phyloP scores from a whole-genome alignment of 2,329 filamentous ascomycete genomes.

The Dothideomycetes sp. region DNA sequence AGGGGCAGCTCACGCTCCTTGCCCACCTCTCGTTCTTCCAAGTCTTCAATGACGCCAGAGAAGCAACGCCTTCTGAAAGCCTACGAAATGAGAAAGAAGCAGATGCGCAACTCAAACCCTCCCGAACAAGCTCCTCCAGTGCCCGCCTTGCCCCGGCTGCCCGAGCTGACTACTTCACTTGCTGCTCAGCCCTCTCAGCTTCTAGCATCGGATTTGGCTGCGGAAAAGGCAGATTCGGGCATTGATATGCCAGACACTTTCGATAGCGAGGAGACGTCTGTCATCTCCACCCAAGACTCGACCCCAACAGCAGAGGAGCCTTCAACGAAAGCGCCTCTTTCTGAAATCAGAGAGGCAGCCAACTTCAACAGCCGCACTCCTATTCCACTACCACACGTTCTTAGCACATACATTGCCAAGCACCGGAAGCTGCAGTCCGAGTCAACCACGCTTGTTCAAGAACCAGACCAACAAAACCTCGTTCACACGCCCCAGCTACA shows the following conservation, averaged over 20 bases:
- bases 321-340: no score
- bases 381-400: no score
- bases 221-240: constrained; percentile 10
- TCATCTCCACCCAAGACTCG: no score
- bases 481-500: no score
- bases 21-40: constrained; percentile 7
- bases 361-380: no score
- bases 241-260: constrained; percentile 1
- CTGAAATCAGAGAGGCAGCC: no score
- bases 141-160: background rate
- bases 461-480: no score
- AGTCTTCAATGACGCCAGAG: constrained; percentile 61
- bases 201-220: background rate
- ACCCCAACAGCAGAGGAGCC: no score
- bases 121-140: constrained; percentile 14
- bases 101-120: constrained; percentile 39
- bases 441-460: no score
- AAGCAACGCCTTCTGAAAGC: constrained; percentile 92
- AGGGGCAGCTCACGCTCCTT: constrained; percentile 22
- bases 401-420: no score
- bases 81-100: constrained; percentile 78
- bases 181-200: background rate
- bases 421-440: no score
- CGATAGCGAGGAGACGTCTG: background rate
- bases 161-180: constrained; percentile 11